These are phyloP conservation scores for Closterium sp. DNA, from an alignment of 139 green algal genomes.

Conservation along the genomic window DNA sequence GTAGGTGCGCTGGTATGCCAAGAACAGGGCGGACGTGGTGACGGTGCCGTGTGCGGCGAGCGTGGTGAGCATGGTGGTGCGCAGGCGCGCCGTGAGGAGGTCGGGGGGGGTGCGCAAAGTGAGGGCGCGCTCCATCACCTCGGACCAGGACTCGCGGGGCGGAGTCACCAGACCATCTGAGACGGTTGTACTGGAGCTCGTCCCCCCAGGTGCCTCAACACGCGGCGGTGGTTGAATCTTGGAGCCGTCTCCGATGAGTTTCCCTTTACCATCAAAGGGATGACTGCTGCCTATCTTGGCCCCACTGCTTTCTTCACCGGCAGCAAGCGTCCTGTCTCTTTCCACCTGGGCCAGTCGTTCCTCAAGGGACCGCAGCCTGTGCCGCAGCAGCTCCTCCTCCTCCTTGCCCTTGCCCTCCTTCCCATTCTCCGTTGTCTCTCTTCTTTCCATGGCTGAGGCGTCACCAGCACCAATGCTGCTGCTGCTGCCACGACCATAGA, in stretches of 20 bases:
- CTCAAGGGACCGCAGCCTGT: background rate
- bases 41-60: constrained; percentile 1
- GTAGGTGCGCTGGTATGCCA: background rate
- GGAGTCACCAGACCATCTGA: no score
- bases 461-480: background rate
- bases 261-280: no score
- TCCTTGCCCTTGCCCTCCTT: background rate
- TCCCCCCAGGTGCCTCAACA: background rate
- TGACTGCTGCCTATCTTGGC: no score
- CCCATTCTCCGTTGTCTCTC: background rate
- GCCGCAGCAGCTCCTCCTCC: background rate
- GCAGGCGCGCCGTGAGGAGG: background rate
- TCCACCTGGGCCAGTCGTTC: background rate
- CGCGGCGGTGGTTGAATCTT: background rate
- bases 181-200: no score
- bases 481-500: background rate
- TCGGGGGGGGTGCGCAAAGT: background rate
- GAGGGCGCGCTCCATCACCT: background rate
- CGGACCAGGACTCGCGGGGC: background rate
- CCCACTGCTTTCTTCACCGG: no score
- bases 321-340: background rate
- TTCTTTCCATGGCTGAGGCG: background rate
- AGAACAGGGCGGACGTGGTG: background rate
- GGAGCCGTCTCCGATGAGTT: no score
- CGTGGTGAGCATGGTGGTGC: background rate